These are phyloP conservation scores for Rosa hybrid DNA, from an alignment of 331 rosid species.

Conservation along the genomic window DNA sequence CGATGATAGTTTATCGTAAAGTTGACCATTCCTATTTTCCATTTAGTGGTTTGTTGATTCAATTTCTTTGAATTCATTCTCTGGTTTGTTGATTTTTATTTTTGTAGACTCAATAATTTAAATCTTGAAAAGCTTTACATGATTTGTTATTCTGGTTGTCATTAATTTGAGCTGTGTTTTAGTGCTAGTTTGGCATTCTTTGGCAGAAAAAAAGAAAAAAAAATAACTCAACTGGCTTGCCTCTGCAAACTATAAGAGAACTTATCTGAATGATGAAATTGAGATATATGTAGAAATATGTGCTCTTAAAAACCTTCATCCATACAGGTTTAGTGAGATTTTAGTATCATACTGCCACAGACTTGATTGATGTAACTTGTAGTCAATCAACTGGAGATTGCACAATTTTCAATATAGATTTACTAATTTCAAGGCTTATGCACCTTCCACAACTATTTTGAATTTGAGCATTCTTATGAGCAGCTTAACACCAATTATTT, in stretches of 20 bases:
- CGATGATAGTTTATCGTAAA: too few species aligned
- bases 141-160: not conserved
- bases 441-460: not conserved
- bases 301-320: not conserved
- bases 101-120: too few species aligned
- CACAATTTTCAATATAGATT: not conserved
- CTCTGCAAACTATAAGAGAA: not conserved
- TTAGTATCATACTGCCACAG: not conserved
- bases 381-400: not conserved
- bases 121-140: not conserved
- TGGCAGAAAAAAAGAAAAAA: too few species aligned
- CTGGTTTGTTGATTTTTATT: too few species aligned
- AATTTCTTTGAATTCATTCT: too few species aligned
- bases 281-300: not conserved
- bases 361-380: not conserved
- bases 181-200: not conserved
- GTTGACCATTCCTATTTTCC: too few species aligned
- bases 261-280: not conserved
- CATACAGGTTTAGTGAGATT: not conserved
- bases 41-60: too few species aligned
- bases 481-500: not conserved
- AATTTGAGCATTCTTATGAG: not conserved
- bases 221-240: not conserved
- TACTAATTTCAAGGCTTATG: not conserved
- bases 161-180: not conserved